Conservation (phyloP, 2,329 filamentous ascomycete species). For the Apiospora rasikravindrae region DNA sequence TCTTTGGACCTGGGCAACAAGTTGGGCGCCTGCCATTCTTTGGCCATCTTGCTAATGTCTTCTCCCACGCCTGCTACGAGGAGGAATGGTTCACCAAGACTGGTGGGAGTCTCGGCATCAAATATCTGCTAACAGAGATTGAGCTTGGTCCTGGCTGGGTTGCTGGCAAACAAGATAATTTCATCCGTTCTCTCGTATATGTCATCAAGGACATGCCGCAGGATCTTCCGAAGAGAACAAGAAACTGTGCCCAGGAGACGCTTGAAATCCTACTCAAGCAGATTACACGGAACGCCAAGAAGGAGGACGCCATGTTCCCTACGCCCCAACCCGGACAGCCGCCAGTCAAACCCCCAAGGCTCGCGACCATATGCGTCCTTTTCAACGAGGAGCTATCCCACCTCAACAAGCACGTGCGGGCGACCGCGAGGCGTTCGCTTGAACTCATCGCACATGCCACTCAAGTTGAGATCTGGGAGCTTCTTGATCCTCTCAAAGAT, state of each 20-base stretch:
- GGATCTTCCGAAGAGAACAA: slow-evolving; percentile 89
- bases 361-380: slow-evolving; percentile 80
- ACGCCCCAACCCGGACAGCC: slow-evolving; percentile 48
- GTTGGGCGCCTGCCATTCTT: slow-evolving; percentile 85
- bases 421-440: slow-evolving; percentile 82
- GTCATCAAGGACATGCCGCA: slow-evolving; percentile 98
- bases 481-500: slow-evolving; percentile 89
- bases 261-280: slow-evolving; percentile 78
- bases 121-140: slow-evolving; percentile 82
- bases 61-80: slow-evolving; percentile 94
- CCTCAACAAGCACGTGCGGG: slow-evolving; percentile 93
- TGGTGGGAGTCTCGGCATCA: slow-evolving; percentile 88
- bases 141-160: slow-evolving; percentile 87
- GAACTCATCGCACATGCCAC: slow-evolving; percentile 81
- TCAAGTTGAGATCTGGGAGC: slow-evolving; percentile 80
- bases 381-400: slow-evolving; percentile 90
- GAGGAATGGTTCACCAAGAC: slow-evolving; percentile 99
- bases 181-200: slow-evolving; percentile 90
- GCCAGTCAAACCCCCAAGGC: slow-evolving; percentile 59
- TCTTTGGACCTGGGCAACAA: slow-evolving; percentile 77
- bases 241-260: slow-evolving; percentile 81
- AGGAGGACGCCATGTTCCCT: slow-evolving; percentile 69
- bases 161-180: slow-evolving; percentile 80
- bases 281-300: slow-evolving; percentile 79
- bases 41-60: slow-evolving; percentile 77